phyloP scores from a whole-genome alignment of 768 basidiomycete genomes.

The Tulasnella sp. region DNA sequence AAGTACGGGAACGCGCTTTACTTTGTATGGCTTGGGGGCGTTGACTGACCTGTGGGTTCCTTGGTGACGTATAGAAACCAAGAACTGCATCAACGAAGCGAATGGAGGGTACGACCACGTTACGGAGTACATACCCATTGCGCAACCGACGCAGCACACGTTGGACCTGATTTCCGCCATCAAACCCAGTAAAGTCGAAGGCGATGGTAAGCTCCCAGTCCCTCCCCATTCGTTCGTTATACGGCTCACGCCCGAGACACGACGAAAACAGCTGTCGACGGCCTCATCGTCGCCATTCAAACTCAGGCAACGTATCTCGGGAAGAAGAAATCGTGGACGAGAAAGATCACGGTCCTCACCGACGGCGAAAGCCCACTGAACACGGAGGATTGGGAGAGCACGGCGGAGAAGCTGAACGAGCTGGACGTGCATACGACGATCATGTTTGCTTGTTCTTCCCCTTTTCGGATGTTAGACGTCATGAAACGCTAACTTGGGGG shows the following conservation, averaged over 20 bases:
- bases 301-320: constrained; percentile 69
- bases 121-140: constrained; percentile 68
- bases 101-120: constrained; percentile 77
- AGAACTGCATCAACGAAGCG: constrained; percentile 63
- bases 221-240: no score
- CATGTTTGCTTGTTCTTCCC: constrained; percentile 55
- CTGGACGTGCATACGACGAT: constrained; percentile 64
- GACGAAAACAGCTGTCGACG: constrained; percentile 66
- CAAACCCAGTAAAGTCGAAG: constrained; percentile 56
- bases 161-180: constrained; percentile 68
- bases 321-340: constrained; percentile 80
- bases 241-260: not conserved
- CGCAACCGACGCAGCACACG: constrained; percentile 64
- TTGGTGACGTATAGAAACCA: constrained; percentile 53
- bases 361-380: constrained; percentile 80
- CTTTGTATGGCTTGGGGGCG: not conserved
- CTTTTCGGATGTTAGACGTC: no score
- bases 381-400: constrained; percentile 73
- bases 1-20: constrained; percentile 46
- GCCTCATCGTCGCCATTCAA: constrained; percentile 82
- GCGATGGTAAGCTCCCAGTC: constrained; percentile 61
- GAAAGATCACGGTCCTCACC: constrained; percentile 81
- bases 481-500: constrained; percentile 36
- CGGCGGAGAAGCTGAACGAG: constrained; percentile 64
- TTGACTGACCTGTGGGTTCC: constrained; percentile 15